Evolutionary conservation across 148 eudicot species (phyloP).

Genomic region (Oxyria digyna): DNA sequence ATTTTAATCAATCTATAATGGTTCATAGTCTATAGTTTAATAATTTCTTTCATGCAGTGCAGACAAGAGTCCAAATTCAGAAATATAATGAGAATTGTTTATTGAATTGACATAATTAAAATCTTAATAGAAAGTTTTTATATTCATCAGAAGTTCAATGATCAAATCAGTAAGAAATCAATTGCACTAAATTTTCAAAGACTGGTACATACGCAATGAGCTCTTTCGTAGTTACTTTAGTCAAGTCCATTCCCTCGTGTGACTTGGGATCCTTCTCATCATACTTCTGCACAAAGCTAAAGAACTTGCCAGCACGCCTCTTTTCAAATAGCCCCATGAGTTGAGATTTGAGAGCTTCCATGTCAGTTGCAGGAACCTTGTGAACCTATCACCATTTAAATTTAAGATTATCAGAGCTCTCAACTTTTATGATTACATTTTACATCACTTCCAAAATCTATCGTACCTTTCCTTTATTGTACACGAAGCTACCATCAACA

Average conservation of each 20-base stretch:
- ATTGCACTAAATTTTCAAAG: background rate
- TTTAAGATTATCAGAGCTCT: background rate
- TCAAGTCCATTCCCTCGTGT: conserved; percentile 85
- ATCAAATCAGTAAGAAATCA: no score
- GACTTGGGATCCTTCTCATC: conserved; percentile 68
- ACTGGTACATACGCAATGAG: conserved; percentile 63
- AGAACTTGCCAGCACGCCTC: conserved; percentile 86
- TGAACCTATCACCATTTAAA: conserved; percentile 42
- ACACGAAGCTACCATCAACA: conserved; percentile 93
- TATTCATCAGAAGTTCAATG: no score
- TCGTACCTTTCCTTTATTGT: conserved; percentile 86
- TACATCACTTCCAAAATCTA: background rate
- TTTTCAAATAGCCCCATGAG: conserved; percentile 96
- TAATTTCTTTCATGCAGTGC: background rate
- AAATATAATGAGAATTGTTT: background rate
- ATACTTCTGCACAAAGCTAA: conserved; percentile 79
- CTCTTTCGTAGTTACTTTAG: conserved; percentile 67
- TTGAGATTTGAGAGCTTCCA: conserved; percentile 95
- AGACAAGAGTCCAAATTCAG: background rate
- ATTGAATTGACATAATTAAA: background rate
- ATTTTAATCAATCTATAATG: background rate
- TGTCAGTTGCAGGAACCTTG: conserved; percentile 96
- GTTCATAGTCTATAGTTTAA: background rate
- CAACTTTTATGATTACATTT: background rate
- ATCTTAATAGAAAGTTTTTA: background rate